phyloP scores from a whole-genome alignment of 257 asterid genomes.

The Osmanthus fragrans region DNA sequence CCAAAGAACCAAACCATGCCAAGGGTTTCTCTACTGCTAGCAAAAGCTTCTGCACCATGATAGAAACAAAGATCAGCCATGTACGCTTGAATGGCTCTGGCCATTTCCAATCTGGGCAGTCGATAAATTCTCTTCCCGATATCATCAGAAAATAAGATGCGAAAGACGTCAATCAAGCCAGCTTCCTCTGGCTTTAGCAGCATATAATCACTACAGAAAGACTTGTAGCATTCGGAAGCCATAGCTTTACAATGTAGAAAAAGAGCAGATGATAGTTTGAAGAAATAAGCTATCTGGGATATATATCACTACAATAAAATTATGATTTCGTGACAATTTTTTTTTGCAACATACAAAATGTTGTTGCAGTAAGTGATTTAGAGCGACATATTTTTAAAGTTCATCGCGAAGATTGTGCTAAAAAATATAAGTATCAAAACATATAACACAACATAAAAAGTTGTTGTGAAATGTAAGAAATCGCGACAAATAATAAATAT shows the following conservation, averaged over 20 bases:
- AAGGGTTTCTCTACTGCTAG: constrained; percentile 34
- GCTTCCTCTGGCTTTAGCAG: constrained; percentile 44
- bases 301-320: no score
- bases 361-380: no score
- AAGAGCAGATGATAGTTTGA: background rate
- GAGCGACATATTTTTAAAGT: no score
- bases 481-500: no score
- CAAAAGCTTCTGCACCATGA: constrained; percentile 37
- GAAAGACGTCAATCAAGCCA: constrained; percentile 19
- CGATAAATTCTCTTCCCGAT: constrained; percentile 36
- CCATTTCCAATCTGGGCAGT: constrained; percentile 26
- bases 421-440: no score
- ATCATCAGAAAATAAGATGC: constrained; percentile 34
- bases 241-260: background rate
- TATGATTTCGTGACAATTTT: no score
- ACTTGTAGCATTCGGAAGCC: constrained; percentile 36
- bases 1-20: constrained; percentile 38
- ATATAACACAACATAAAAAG: no score
- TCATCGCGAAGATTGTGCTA: no score
- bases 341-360: no score
- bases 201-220: constrained; percentile 42
- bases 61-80: constrained; percentile 44
- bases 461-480: no score
- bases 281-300: no score
- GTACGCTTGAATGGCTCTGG: constrained; percentile 39